phyloP scores from a whole-genome alignment of 176 grass and related monocot species.

The Saccharum spontaneum region DNA sequence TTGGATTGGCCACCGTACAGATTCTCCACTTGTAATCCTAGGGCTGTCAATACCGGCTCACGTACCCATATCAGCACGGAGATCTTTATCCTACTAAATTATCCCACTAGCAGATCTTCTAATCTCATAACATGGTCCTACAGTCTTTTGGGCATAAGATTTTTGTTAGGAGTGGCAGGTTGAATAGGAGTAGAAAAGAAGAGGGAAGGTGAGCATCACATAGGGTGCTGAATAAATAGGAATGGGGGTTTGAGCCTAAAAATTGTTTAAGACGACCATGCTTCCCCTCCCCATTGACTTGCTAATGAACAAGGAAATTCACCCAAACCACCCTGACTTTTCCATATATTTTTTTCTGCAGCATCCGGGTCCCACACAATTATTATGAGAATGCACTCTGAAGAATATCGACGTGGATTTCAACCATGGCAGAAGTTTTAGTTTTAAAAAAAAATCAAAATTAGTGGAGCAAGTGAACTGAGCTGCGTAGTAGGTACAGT shows the following conservation, averaged over 20 bases:
- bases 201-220: not conserved
- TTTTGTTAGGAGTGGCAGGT: not conserved
- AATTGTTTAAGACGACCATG: not conserved
- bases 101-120: not conserved
- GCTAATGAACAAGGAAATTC: not conserved
- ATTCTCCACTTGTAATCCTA: not conserved
- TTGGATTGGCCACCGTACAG: not conserved
- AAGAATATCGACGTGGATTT: slow-evolving; percentile 27
- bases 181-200: not conserved
- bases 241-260: not conserved
- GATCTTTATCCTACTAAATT: slow-evolving; percentile 30
- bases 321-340: not conserved
- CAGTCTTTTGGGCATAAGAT: not conserved
- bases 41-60: not conserved
- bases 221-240: not conserved
- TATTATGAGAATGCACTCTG: not conserved
- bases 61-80: not conserved
- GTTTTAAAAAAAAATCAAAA: not conserved
- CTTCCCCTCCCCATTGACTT: not conserved
- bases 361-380: not conserved
- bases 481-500: not conserved
- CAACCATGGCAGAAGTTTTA: not conserved
- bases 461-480: slow-evolving; percentile 7
- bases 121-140: slow-evolving; percentile 17
- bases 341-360: not conserved